A percentile compares a stretch with the other conserved stretches of the same genome.
Evolutionary conservation across 163 green algal species (phyloP).

Genomic region (Scenedesmus sp.): DNA sequence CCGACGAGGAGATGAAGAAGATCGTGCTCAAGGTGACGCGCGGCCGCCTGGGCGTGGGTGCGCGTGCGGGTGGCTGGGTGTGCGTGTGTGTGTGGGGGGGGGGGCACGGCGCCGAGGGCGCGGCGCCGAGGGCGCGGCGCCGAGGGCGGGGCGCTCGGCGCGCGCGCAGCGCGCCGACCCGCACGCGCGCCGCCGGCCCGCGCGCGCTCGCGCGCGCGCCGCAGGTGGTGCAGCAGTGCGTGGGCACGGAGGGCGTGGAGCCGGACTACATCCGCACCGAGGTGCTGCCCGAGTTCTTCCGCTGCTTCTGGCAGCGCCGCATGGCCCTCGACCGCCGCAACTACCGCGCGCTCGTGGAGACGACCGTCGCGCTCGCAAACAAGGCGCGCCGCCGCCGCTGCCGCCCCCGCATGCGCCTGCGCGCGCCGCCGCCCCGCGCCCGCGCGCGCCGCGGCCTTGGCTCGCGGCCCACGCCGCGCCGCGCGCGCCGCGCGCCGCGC

Average conservation of each 20-base stretch:
- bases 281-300: constrained; percentile 97
- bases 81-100: not conserved
- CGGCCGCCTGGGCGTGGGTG: not conserved
- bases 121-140: no score
- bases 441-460: no score
- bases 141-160: not conserved
- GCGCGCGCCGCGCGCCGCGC: no score
- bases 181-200: no score
- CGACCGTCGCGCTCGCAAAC: constrained; percentile 89
- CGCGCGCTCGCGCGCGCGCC: no score
- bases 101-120: not conserved
- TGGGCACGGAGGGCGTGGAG: constrained; percentile 95
- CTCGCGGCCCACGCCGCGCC: no score
- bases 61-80: not conserved
- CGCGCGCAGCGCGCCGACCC: no score
- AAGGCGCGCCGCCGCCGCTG: constrained; percentile 63
- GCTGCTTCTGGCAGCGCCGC: constrained; percentile 96
- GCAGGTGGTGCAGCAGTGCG: constrained; percentile 96
- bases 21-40: constrained; percentile 95
- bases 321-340: constrained; percentile 96
- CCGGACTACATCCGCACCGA: constrained; percentile 91
- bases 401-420: no score
- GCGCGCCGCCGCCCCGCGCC: no score
- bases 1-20: constrained; percentile 99
- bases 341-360: constrained; percentile 93